A percentile compares a stretch with the other conserved stretches of the same genome.
These are phyloP conservation scores for Microcera coccophila DNA, from an alignment of 2,329 filamentous ascomycete genomes.

Conservation along the genomic window DNA sequence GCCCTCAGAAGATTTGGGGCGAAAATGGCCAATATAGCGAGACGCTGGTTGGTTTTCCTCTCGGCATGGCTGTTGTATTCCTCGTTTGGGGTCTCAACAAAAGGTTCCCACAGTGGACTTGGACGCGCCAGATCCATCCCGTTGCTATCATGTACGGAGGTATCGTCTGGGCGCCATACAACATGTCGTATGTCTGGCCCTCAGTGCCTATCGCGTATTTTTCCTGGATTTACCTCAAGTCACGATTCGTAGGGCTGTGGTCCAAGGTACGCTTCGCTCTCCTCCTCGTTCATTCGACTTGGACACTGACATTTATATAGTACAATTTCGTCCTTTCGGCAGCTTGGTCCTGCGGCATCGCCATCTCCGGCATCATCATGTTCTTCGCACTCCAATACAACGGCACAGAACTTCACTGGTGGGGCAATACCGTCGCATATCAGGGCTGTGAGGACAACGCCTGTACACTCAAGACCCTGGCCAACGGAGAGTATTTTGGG, in stretches of 20 bases:
- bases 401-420: conserved; percentile 43
- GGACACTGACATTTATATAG: conserved; percentile 21
- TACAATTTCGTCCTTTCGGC: conserved; percentile 54
- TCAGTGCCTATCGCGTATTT: conserved; percentile 50
- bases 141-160: conserved; percentile 47
- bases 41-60: conserved; percentile 47
- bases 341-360: conserved; percentile 47
- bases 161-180: conserved; percentile 46
- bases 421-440: conserved; percentile 43
- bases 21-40: conserved; percentile 45
- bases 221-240: conserved; percentile 51
- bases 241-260: conserved; percentile 48
- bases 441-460: conserved; percentile 41
- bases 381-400: conserved; percentile 50
- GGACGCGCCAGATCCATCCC: conserved; percentile 45
- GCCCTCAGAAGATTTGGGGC: conserved; percentile 49
- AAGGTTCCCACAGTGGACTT: conserved; percentile 38
- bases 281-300: accelerated
- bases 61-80: conserved; percentile 45
- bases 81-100: conserved; percentile 39
- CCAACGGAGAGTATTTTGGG: conserved; percentile 37
- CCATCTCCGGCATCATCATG: conserved; percentile 49
- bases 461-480: conserved; percentile 36
- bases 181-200: conserved; percentile 50
- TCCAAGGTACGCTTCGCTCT: conserved; percentile 38